phyloP scores from a whole-genome alignment of 768 basidiomycete genomes.

The Leccinum arenicola region DNA sequence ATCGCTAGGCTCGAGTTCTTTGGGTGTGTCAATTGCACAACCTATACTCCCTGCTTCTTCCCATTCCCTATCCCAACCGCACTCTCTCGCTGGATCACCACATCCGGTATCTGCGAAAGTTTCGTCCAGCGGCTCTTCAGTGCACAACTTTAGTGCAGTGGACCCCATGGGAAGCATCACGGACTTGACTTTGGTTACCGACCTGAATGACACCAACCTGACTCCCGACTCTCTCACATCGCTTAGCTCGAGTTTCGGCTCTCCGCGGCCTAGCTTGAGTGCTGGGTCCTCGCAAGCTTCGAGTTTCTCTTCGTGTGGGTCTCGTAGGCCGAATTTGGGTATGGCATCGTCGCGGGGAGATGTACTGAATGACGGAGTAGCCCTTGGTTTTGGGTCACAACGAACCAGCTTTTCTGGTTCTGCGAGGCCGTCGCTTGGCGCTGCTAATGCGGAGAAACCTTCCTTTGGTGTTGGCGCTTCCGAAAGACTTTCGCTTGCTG shows the following conservation, averaged over 20 bases:
- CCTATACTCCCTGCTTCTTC: slow-evolving; percentile 21
- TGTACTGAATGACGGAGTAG: slow-evolving; percentile 12
- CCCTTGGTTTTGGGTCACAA: slow-evolving; percentile 20
- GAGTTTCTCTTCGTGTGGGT: slow-evolving; percentile 24
- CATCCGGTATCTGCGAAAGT: slow-evolving; percentile 21
- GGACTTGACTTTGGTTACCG: slow-evolving; percentile 26
- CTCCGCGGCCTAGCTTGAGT: slow-evolving; percentile 26
- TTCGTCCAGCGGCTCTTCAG: slow-evolving; percentile 23
- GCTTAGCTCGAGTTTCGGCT: slow-evolving; percentile 25
- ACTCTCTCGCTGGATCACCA: slow-evolving; percentile 31
- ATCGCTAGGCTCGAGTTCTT: slow-evolving; percentile 11
- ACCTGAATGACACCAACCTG: slow-evolving; percentile 22
- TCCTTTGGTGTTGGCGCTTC: slow-evolving; percentile 13
- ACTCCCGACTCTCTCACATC: slow-evolving; percentile 29
- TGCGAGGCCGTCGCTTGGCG: slow-evolving; percentile 18
- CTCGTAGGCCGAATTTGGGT: slow-evolving; percentile 23
- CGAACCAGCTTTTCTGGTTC: slow-evolving; percentile 22
- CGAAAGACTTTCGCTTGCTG: slow-evolving; percentile 19
- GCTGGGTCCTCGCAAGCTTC: slow-evolving; percentile 29
- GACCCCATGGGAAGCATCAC: slow-evolving; percentile 10
- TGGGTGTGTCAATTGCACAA: slow-evolving; percentile 19
- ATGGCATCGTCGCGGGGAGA: slow-evolving; percentile 21
- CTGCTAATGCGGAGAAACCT: slow-evolving; percentile 15
- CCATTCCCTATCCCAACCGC: slow-evolving; percentile 25
- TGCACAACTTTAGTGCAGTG: slow-evolving; percentile 13